Evolutionary conservation across 2,329 filamentous ascomycete species (phyloP), one percentile per base, ranked within the genome.

Genomic region (Alternaria atra): DNA sequence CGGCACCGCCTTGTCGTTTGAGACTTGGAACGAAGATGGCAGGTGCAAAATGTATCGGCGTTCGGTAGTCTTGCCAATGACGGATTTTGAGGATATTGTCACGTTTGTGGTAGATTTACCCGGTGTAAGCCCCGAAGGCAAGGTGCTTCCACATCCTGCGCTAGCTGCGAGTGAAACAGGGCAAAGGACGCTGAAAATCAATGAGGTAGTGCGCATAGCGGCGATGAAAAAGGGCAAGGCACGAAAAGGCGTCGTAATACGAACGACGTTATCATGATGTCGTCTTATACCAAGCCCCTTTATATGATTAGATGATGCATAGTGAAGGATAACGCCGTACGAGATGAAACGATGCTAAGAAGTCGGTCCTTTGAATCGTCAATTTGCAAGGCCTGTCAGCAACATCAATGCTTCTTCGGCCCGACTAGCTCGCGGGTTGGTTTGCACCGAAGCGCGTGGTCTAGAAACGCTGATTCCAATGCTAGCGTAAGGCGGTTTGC

Each of bases 61-160:
- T 12, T 60, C n/a, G 4, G 63, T 68, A 0, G 42, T 67, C 2
- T 55, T 60, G 29, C 67, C 68, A 17, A 65, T 62, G 8, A 61
- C 64, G 3, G 61, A 63, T 29, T 55, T 61, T 0, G 71, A 73
- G 0, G 59, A 34, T 5, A 73, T 35, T 0, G 69, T 72, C 9
- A 73, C 50, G 29, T 67, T 72, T 27, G 58, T 35, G 1, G 70
- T 66, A 29, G 71, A 60, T 2, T 60, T 47, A 5, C 71, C 70
- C 1, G 70, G 67, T 9, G 50, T 53, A 1, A 72, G 60, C 1
- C 35, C 57, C 3, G 37, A 8, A 12, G 71, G 63, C 1, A 72
- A 52, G 1, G 58, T 1, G 3, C 46, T 52, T 2, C 35, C 58
- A 44, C 71, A 73, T 17, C 71, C 71, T 12, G 58, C 12, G 37